Percentiles rank a stretch among this genome's conserved stretches.
Evolutionary conservation across 2,329 filamentous ascomycete species (phyloP).

Genomic region (Trichothecium roseum): DNA sequence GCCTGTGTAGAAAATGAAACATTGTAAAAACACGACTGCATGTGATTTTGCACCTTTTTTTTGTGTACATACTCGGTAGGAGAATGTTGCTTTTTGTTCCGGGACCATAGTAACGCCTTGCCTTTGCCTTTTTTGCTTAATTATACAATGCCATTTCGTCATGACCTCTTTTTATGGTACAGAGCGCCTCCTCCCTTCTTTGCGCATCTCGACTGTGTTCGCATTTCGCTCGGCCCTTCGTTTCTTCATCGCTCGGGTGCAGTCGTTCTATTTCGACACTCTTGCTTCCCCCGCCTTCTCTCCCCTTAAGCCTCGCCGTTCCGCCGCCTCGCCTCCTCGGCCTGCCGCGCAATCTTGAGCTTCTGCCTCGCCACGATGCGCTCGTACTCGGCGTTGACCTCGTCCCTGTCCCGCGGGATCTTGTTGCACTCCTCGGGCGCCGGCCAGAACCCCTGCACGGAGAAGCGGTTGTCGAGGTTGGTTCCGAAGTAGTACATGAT

Average conservation of each 20-base stretch:
- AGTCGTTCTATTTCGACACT: neutral
- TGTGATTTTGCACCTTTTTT: too few relatives aligned
- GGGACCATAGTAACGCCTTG: too few relatives aligned
- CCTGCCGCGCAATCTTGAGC: conserved; percentile 57
- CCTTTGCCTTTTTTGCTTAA: neutral
- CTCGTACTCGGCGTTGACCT: conserved; percentile 74
- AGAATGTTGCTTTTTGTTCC: too few relatives aligned
- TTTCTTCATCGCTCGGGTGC: neutral
- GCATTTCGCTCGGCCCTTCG: too few relatives aligned
- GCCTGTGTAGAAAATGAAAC: too few relatives aligned
- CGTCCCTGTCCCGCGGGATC: conserved; percentile 67
- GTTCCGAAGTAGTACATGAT: conserved; percentile 99
- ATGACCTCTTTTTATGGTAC: neutral
- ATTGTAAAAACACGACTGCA: too few relatives aligned
- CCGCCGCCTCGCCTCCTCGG: conserved; percentile 21
- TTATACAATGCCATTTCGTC: neutral
- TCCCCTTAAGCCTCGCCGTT: conserved; percentile 10
- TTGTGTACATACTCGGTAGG: too few relatives aligned
- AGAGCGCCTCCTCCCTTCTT: neutral
- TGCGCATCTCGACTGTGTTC: neutral
- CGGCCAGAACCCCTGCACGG: conserved; percentile 89
- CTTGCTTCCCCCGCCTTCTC: conserved; percentile 2
- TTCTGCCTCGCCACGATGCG: conserved; percentile 56
- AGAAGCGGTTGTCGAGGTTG: conserved; percentile 88
- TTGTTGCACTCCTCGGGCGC: conserved; percentile 66